Conservation (phyloP, 257 asterid genomes). For the Fraxinus anomala region DNA sequence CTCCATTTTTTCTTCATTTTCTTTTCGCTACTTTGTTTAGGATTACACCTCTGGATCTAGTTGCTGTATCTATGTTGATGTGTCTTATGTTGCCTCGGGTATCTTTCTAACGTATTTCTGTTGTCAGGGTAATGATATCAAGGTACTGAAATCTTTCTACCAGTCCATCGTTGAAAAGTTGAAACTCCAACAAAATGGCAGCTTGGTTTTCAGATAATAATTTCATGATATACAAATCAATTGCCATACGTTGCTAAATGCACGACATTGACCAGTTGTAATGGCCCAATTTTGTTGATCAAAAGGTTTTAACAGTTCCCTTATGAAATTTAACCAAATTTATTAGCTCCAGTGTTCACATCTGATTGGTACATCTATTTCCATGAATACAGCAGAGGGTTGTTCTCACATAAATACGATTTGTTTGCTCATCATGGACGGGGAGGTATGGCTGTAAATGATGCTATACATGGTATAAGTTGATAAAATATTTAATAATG, state of each 20-base stretch:
- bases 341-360: slow-evolving; percentile 1
- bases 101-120: background rate
- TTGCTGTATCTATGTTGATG: background rate
- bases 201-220: slow-evolving; percentile 78
- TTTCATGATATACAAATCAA: slow-evolving; percentile 6
- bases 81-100: background rate
- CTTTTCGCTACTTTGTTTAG: background rate
- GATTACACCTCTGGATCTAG: background rate
- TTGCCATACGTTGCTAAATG: slow-evolving; percentile 23
- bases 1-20: background rate
- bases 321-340: background rate
- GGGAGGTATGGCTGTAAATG: slow-evolving; percentile 42
- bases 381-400: slow-evolving; percentile 53
- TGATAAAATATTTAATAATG: background rate
- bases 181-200: slow-evolving; percentile 83
- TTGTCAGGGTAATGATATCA: slow-evolving; percentile 70
- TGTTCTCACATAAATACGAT: slow-evolving; percentile 56
- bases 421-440: slow-evolving; percentile 37
- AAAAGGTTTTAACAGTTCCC: slow-evolving; percentile 35
- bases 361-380: slow-evolving; percentile 4
- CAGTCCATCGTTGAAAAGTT: slow-evolving; percentile 74
- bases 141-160: slow-evolving; percentile 74
- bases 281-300: slow-evolving; percentile 29
- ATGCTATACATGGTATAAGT: slow-evolving; percentile 6
- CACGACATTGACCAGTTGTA: slow-evolving; percentile 30